A percentile compares a stretch with the other conserved stretches of the same genome.
Conservation (phyloP, 1,284 basidiomycete genomes). For the Takashimella koratensis region DNA sequence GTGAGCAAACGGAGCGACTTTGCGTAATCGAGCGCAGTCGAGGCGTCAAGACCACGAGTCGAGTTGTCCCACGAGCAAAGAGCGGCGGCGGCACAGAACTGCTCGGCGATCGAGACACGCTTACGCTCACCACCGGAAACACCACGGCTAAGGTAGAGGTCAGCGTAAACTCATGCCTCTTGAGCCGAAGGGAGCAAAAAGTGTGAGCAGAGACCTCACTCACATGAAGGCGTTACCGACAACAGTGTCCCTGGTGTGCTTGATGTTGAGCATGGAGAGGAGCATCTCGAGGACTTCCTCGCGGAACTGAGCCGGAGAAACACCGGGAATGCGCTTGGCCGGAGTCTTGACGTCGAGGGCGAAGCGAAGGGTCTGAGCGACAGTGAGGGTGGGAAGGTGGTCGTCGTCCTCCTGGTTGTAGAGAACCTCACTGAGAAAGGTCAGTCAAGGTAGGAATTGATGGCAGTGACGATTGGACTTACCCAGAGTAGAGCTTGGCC, state of each 20-base stretch:
- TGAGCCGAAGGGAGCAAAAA: background rate
- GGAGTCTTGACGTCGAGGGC: constrained; percentile 56
- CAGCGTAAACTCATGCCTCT: background rate
- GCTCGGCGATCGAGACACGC: constrained; percentile 56
- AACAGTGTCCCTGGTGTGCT: constrained; percentile 57
- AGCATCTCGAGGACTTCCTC: constrained; percentile 55
- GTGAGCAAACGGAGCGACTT: constrained; percentile 57
- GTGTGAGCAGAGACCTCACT: background rate
- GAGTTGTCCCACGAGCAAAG: constrained; percentile 53
- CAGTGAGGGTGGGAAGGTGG: constrained; percentile 61
- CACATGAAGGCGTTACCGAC: constrained; percentile 47
- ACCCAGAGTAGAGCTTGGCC: constrained; percentile 55
- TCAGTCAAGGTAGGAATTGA: background rate
- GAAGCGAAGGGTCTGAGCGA: constrained; percentile 57
- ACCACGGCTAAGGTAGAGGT: constrained; percentile 54
- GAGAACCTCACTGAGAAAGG: constrained; percentile 73
- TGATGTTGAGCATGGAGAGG: constrained; percentile 60
- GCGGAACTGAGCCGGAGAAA: constrained; percentile 52
- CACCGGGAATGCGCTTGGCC: constrained; percentile 53
- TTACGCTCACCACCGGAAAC: constrained; percentile 58
- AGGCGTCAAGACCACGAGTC: constrained; percentile 58
- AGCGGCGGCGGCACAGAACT: constrained; percentile 41
- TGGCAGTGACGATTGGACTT: constrained; percentile 8
- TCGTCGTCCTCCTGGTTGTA: constrained; percentile 71
- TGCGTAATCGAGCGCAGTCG: constrained; percentile 59